Evolutionary conservation across 169 alveolate genomes (phyloP), one percentile per base, ranked within the genome.

Genomic region (Plasmodium blacklocki): DNA sequence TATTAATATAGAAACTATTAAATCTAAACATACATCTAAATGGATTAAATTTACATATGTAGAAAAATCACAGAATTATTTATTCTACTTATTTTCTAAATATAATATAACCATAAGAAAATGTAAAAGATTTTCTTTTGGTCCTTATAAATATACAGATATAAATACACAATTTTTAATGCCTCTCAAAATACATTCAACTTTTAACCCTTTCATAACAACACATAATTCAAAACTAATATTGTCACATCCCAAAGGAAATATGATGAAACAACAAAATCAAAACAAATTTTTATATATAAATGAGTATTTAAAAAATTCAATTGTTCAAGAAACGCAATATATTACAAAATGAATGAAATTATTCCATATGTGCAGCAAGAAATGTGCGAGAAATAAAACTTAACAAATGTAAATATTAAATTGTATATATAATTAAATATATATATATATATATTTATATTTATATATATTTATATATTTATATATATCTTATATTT

Each of bases 41-140:
- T 80, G 90, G 90, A 7, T 80, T 26, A 66, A 80, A 67, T n/a
- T 80, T 29, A 80, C 90, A 21, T 80, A 66, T 59, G 90, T 80
- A 67, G 90, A 80, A 32, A 80, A 68, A 80, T 80, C 90, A 3
- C 78, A 80, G 7, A 67, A 78, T 6, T 43, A 80, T 67, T 67
- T 80, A n/a, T 43, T 66, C 15, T 5, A 32, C 6, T 54, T 80
- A 3, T 80, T 80, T 80, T 52, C 73, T 1, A 80, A 80, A 68
- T 80, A 80, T 29, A 56, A 60, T 60, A 26, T 80, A 70, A 56
- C 73, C 21, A 68, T 80, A 50, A 80, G 83, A 60, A 80, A 80
- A 50, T 80, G 90, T 45, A 80, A 80, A 68, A 68, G 90, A 56
- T 80, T 54, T 68, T 80, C 90, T n/a, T 80, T 80, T 68, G 90